phyloP scores from a whole-genome alignment of 768 basidiomycete species.

The Thelephora ganbajun region DNA sequence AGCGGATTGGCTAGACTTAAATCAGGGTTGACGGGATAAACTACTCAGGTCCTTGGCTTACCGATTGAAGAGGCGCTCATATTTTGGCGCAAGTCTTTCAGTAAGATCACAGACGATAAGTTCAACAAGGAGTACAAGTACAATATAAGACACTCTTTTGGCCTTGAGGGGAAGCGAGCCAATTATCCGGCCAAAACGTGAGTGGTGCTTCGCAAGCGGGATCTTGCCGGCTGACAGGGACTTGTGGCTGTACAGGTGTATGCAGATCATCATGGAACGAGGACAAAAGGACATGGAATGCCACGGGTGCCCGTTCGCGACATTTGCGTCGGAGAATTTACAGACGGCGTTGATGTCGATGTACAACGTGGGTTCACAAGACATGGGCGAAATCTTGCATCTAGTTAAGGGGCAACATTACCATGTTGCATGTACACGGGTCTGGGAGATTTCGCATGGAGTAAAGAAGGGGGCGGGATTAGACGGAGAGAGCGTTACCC shows the following conservation, averaged over 20 bases:
- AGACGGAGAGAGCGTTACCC: conserved; percentile 75
- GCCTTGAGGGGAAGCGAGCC: conserved; percentile 85
- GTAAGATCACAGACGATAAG: conserved; percentile 71
- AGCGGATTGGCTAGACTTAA: background rate
- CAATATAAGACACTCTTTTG: conserved; percentile 92
- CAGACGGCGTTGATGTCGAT: conserved; percentile 57
- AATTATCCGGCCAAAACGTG: conserved; percentile 92
- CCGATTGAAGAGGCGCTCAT: conserved; percentile 86
- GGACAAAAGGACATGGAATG: conserved; percentile 55
- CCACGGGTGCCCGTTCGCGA: conserved; percentile 89
- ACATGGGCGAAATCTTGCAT: conserved; percentile 72
- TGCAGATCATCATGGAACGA: conserved; percentile 63
- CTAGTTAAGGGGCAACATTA: conserved; percentile 71
- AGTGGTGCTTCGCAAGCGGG: conserved; percentile 5
- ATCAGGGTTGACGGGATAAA: background rate
- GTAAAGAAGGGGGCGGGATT: conserved; percentile 86
- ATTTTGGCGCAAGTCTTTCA: conserved; percentile 90
- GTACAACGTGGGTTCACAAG: conserved; percentile 39
- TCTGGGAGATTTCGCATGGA: conserved; percentile 91
- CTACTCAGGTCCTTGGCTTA: conserved; percentile 68
- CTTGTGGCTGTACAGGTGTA: conserved; percentile 43
- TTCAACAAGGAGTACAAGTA: conserved; percentile 98
- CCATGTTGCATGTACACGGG: conserved; percentile 93
- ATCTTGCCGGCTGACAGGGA: background rate
- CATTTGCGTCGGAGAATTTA: conserved; percentile 76